Evolutionary conservation across 2,329 filamentous ascomycete genomes (phyloP).

Genomic region (Ophiocordyceps sinensis): DNA sequence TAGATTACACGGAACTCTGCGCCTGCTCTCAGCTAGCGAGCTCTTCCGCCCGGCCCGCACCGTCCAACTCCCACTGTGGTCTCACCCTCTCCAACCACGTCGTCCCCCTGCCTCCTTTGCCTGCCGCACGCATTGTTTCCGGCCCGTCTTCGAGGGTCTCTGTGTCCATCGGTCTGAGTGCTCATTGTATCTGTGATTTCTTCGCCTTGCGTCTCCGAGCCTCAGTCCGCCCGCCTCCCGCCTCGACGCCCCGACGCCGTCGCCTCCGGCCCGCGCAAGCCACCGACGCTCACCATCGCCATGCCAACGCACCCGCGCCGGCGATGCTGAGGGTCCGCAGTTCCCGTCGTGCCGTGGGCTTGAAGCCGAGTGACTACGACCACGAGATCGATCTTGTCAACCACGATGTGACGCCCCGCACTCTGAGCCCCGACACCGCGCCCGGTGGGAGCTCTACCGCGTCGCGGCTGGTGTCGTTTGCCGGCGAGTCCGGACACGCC

Average conservation of each 20-base stretch:
- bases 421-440: slow-evolving; percentile 5
- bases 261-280: not conserved
- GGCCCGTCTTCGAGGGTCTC: too few relatives aligned
- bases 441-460: slow-evolving; percentile 5
- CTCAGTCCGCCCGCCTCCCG: not conserved
- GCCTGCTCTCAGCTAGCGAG: too few relatives aligned
- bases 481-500: slow-evolving; percentile 1
- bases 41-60: too few relatives aligned
- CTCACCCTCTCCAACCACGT: too few relatives aligned
- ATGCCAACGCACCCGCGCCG: slow-evolving; percentile 8
- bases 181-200: too few relatives aligned
- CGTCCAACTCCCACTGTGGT: too few relatives aligned
- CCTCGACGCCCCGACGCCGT: not conserved
- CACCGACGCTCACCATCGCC: not conserved
- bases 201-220: too few relatives aligned
- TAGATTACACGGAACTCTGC: too few relatives aligned
- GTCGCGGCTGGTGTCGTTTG: slow-evolving; percentile 5
- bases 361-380: slow-evolving; percentile 49
- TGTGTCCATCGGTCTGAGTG: too few relatives aligned
- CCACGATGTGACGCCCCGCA: slow-evolving; percentile 19
- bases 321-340: slow-evolving; percentile 24
- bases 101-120: too few relatives aligned
- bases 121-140: too few relatives aligned
- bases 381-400: slow-evolving; percentile 60
- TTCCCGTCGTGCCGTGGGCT: slow-evolving; percentile 38